These are phyloP conservation scores for Rhizophagus sp. DNA, from an alignment of 192 early-diverging fungal species.

Conservation along the genomic window DNA sequence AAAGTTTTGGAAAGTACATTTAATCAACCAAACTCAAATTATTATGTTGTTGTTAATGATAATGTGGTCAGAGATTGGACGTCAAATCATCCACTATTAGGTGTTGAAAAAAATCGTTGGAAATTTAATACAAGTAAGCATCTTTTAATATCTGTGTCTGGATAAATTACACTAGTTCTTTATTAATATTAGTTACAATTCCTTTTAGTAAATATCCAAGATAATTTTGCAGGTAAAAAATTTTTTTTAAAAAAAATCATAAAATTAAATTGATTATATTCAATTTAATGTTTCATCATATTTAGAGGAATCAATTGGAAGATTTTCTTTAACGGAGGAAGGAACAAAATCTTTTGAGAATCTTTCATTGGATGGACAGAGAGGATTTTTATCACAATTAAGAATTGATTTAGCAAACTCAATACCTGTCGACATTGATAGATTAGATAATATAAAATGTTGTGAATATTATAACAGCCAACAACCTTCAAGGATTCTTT, in stretches of 20 bases:
- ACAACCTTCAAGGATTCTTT: background rate
- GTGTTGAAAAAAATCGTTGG: background rate
- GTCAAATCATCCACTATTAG: background rate
- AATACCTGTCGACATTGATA: background rate
- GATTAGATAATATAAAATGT: background rate
- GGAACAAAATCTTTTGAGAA: background rate
- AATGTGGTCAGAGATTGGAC: background rate
- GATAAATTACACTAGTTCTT: background rate
- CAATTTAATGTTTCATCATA: no score
- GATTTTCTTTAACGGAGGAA: background rate
- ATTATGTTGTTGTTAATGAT: background rate
- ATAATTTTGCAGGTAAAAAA: no score
- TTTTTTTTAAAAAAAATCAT: no score
- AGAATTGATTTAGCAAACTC: background rate
- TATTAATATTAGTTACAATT: background rate
- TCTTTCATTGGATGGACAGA: background rate
- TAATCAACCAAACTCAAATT: constrained; percentile 5
- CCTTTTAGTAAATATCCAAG: no score
- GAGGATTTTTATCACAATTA: background rate
- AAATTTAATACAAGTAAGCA: background rate
- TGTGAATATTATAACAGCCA: background rate
- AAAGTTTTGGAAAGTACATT: constrained; percentile 13
- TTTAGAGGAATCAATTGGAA: background rate
- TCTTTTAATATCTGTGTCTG: no score
- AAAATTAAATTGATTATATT: no score